Percentiles rank a stretch among this genome's conserved stretches.
Conservation (phyloP, 1,139 yeast species). For the Diutina siamensis region DNA sequence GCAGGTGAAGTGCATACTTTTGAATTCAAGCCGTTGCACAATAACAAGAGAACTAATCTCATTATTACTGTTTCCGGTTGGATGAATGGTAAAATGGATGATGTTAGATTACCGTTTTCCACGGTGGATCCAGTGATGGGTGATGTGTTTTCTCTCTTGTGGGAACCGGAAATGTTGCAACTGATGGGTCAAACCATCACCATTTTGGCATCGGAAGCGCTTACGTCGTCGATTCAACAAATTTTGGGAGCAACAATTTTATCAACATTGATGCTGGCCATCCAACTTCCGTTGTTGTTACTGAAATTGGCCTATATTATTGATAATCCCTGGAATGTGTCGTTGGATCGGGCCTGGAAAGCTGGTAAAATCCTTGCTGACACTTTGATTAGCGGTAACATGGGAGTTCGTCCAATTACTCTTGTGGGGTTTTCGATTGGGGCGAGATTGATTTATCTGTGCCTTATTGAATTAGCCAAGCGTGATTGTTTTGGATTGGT, state of each 20-base stretch:
- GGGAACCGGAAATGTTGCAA: constrained; percentile 98
- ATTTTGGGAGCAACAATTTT: constrained; percentile 86
- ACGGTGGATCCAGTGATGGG: constrained; percentile 98
- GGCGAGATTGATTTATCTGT: constrained; percentile 84
- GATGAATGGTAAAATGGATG: constrained; percentile 95
- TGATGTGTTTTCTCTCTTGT: constrained; percentile 76
- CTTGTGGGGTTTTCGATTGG: constrained; percentile 92
- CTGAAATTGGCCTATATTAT: constrained; percentile 80
- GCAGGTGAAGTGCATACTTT: constrained; percentile 90
- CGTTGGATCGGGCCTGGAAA: constrained; percentile 94
- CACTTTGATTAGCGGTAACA: constrained; percentile 70
- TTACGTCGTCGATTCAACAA: constrained; percentile 89
- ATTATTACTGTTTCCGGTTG: constrained; percentile 94
- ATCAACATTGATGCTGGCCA: constrained; percentile 91
- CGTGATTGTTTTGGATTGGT: constrained; percentile 81
- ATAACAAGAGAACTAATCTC: constrained; percentile 77
- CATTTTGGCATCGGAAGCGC: constrained; percentile 86
- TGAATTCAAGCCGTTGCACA: constrained; percentile 86
- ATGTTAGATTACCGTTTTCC: constrained; percentile 89
- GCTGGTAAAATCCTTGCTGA: constrained; percentile 92
- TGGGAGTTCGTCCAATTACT: constrained; percentile 90
- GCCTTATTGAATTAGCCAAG: constrained; percentile 76
- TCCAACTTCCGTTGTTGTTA: constrained; percentile 85
- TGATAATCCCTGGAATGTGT: constrained; percentile 98
- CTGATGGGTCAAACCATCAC: constrained; percentile 94